Evolutionary conservation across 768 basidiomycete genomes (phyloP).

Genomic region (Naganishia kalamii): DNA sequence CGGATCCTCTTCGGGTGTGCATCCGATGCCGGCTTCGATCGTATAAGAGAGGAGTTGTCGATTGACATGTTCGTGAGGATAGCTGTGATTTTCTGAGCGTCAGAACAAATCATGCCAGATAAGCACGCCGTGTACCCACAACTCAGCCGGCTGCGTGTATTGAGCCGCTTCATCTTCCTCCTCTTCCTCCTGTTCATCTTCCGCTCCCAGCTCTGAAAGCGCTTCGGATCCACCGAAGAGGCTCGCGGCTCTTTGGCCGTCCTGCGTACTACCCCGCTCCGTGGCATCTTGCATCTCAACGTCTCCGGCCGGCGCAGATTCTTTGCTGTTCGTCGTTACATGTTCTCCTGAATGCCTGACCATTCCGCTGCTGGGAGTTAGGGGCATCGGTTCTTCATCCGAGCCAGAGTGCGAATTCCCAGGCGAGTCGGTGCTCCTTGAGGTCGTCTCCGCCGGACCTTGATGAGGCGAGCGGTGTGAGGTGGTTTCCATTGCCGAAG

Average conservation of each 20-base stretch:
- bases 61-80: constrained; percentile 36
- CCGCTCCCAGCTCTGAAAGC: not conserved
- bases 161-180: constrained; percentile 11
- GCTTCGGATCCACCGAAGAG: not conserved
- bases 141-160: constrained; percentile 28
- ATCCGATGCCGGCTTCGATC: constrained; percentile 13
- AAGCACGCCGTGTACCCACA: constrained; percentile 19
- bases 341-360: not conserved
- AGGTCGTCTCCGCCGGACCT: not conserved
- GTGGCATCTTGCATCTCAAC: not conserved
- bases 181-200: not conserved
- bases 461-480: not conserved
- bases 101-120: not conserved
- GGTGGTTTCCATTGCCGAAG: not conserved
- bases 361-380: constrained; percentile 11
- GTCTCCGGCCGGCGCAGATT: not conserved
- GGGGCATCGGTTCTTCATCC: not conserved
- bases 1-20: constrained; percentile 46
- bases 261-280: not conserved
- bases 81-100: constrained; percentile 29
- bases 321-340: not conserved
- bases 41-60: constrained; percentile 14
- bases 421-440: not conserved
- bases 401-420: not conserved
- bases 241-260: not conserved